Conservation (phyloP, 2,329 filamentous ascomycete species). For the Verticillium klebahnii region DNA sequence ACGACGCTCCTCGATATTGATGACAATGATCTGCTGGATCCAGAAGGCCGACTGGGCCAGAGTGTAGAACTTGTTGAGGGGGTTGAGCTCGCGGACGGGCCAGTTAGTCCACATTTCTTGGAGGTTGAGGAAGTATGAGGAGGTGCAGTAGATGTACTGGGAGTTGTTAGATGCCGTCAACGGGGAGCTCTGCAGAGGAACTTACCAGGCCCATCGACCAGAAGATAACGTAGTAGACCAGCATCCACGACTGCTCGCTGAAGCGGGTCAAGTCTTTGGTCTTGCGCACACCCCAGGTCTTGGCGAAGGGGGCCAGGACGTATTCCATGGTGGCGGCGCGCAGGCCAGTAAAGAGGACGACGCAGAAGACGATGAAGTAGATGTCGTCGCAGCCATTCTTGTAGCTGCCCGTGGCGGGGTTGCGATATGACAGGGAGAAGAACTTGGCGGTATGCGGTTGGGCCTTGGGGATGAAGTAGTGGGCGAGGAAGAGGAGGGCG, state of each 20-base stretch:
- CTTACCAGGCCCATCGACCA: constrained; percentile 82
- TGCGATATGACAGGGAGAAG: constrained; percentile 81
- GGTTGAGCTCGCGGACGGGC: constrained; percentile 71
- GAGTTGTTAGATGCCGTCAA: constrained; percentile 1
- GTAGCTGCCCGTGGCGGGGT: constrained; percentile 64
- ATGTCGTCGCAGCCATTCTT: constrained; percentile 74
- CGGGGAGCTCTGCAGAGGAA: constrained; percentile 7
- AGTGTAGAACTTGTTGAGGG: constrained; percentile 82
- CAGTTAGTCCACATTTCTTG: constrained; percentile 78
- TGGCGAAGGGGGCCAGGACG: constrained; percentile 72
- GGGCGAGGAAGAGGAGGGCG: constrained; percentile 74
- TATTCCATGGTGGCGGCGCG: constrained; percentile 86
- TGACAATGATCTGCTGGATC: constrained; percentile 89
- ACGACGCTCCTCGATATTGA: constrained; percentile 88
- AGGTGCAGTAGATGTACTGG: constrained; percentile 76
- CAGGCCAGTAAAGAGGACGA: constrained; percentile 81
- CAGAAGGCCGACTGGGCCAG: constrained; percentile 88
- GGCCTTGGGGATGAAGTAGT: constrained; percentile 76
- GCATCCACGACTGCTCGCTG: constrained; percentile 89
- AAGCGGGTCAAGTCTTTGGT: constrained; percentile 77
- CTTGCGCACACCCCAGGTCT: constrained; percentile 66
- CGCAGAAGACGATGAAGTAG: constrained; percentile 71
- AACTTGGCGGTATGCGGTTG: constrained; percentile 80
- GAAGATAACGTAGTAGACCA: constrained; percentile 77
- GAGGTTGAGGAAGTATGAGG: constrained; percentile 73